Base-by-base conservation (phyloP, 164 flowering plant species). In the Cinnamomum micranthum region DNA sequence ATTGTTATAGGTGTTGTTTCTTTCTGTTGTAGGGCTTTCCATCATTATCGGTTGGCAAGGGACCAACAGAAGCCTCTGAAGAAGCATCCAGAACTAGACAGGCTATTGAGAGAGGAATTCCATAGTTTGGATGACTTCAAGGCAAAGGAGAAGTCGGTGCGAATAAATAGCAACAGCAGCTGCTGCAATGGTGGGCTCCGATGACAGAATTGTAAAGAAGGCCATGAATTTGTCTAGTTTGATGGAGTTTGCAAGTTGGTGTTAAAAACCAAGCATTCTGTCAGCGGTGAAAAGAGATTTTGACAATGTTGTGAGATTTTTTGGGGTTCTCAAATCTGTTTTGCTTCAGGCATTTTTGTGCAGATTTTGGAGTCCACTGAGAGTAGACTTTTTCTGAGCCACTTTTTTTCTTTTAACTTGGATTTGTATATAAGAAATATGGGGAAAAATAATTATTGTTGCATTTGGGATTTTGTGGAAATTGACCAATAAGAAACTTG, bases 61-160 rank as follows among this genome's bases (percentile, higher is more conserved):
- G 84, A 81, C 55, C 78, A 83, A 41, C 85, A 81, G 71, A 83
- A 74, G 62, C 81, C 91, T 17, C 65, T 90, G 55, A 84, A 84
- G 83, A 92, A 92, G 75, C 89, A 88, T 67, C 91, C 92, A 12
- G 98, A 92, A 51, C 72, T 95, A 86, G 97, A 90, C 25, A 89
- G 78, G 82, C 74, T 95, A 82, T 88, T 95, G 50, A 91, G 78
- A 72, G 96, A 90, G 79, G 92, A 88, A 71, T 95, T 77, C 77
- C 85, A 86, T n/a, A 80, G 84, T 81, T 71, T 95, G 82, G 90
- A 85, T 7, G 99, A 92, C 75, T 93, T 95, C 69, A 90, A 88
- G 50, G 88, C 90, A 15, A 95, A 85, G 81, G 90, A 80, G 75
- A 90, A 74, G 73, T 73, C 70, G 1, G 50, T 66, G 1, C 73